Evolutionary conservation across 257 asterid genomes (phyloP).

Genomic region (Primulina tabacum): DNA sequence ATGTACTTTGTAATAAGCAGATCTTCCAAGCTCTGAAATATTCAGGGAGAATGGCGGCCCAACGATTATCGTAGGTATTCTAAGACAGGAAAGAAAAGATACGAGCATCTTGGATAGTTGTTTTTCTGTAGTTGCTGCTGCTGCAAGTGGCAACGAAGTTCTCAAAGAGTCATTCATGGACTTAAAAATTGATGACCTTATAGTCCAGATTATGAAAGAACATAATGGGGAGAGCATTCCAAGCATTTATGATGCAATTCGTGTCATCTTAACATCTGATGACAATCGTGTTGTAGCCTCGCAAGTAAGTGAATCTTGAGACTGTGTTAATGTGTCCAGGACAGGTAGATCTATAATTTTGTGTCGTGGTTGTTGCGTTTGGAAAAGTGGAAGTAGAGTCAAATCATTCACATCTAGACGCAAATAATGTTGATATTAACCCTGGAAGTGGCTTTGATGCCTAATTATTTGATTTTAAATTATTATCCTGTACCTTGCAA

Average conservation of each 20-base stretch:
- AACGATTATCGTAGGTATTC: constrained; percentile 48
- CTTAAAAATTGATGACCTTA: constrained; percentile 71
- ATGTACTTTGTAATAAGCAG: constrained; percentile 39
- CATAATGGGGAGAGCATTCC: constrained; percentile 55
- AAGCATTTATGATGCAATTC: constrained; percentile 65
- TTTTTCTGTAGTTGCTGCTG: constrained; percentile 78
- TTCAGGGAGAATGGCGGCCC: constrained; percentile 72
- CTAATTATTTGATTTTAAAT: background rate
- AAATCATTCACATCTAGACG: background rate
- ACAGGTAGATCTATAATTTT: constrained; percentile 15
- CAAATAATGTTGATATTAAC: background rate
- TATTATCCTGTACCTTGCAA: background rate
- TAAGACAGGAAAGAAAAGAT: constrained; percentile 48
- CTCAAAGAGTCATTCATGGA: constrained; percentile 82
- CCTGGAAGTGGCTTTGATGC: background rate
- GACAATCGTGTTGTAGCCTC: constrained; percentile 92
- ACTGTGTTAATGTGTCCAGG: constrained; percentile 5
- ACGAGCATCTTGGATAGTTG: constrained; percentile 57
- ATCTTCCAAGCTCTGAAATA: constrained; percentile 73
- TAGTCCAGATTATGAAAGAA: constrained; percentile 56
- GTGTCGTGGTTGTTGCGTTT: background rate
- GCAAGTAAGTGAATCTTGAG: constrained; percentile 54
- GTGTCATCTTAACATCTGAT: constrained; percentile 73
- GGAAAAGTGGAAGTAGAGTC: constrained; percentile 3
- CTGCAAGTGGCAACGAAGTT: constrained; percentile 91